Evolutionary conservation across 2,329 filamentous ascomycete genomes (phyloP).

Genomic region (Exophiala viscosa): DNA sequence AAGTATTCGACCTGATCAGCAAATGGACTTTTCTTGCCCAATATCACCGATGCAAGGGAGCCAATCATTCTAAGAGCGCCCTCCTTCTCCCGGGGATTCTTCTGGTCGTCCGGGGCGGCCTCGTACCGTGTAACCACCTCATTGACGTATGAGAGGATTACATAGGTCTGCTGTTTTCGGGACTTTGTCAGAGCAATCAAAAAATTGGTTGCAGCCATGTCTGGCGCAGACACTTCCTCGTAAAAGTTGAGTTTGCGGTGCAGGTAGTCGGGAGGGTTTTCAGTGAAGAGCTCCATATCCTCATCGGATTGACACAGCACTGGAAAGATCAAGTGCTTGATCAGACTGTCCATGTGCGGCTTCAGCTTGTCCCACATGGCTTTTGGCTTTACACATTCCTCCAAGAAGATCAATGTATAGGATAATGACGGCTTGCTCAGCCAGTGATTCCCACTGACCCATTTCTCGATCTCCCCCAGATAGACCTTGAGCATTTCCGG

Average conservation of each 20-base stretch:
- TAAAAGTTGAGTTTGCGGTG: slow-evolving; percentile 98
- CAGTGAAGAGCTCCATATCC: slow-evolving; percentile 88
- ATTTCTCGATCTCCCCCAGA: slow-evolving; percentile 90
- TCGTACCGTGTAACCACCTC: slow-evolving; percentile 93
- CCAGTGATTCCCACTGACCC: slow-evolving; percentile 93
- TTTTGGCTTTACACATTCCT: slow-evolving; percentile 96
- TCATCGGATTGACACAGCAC: slow-evolving; percentile 89
- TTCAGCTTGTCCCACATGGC: slow-evolving; percentile 94
- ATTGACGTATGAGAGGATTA: slow-evolving; percentile 92
- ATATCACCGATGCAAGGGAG: slow-evolving; percentile 85
- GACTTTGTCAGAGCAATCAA: slow-evolving; percentile 90
- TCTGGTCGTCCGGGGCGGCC: slow-evolving; percentile 74
- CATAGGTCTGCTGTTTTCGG: slow-evolving; percentile 91
- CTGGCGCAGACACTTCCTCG: slow-evolving; percentile 91
- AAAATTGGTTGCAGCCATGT: slow-evolving; percentile 95
- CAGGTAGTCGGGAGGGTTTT: slow-evolving; percentile 92
- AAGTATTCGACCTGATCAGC: slow-evolving; percentile 98
- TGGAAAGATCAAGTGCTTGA: slow-evolving; percentile 93
- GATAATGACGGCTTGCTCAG: slow-evolving; percentile 90
- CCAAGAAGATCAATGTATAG: slow-evolving; percentile 89
- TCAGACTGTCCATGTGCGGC: slow-evolving; percentile 86
- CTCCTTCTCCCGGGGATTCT: slow-evolving; percentile 93
- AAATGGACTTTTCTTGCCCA: slow-evolving; percentile 97
- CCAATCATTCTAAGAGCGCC: slow-evolving; percentile 96
- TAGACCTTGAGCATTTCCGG: slow-evolving; percentile 96